Percentiles rank a stretch among this genome's conserved stretches.
These are phyloP conservation scores for Garcia nutans DNA, from an alignment of 345 rosid species.

Conservation along the genomic window DNA sequence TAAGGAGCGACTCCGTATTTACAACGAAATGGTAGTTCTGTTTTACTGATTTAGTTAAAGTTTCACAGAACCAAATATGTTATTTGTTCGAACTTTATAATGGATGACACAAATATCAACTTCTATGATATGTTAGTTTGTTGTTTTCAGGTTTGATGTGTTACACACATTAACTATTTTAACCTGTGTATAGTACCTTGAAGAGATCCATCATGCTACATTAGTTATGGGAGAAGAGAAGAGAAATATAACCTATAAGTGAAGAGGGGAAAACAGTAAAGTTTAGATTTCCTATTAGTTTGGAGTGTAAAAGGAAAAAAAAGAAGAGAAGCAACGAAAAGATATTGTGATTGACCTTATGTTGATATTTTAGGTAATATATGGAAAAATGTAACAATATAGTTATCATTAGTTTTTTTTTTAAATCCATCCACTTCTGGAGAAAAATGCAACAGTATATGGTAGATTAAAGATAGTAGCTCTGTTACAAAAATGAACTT, in stretches of 20 bases:
- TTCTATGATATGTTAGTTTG: background rate
- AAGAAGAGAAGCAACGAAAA: background rate
- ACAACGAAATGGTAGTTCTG: conserved; percentile 57
- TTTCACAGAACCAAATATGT: background rate
- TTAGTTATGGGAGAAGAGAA: background rate
- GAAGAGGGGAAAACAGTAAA: background rate
- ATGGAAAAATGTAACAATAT: background rate
- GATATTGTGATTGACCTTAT: background rate
- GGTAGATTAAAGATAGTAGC: background rate
- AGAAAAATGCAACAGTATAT: background rate
- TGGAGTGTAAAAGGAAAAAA: background rate
- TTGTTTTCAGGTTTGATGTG: background rate
- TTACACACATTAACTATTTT: background rate
- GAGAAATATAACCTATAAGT: background rate
- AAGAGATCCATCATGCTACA: background rate
- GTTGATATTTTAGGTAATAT: background rate
- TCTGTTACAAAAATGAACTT: background rate
- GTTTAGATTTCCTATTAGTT: background rate
- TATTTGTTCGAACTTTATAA: background rate
- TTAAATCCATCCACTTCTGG: background rate
- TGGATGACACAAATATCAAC: background rate
- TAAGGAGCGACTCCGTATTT: conserved; percentile 75
- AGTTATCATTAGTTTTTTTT: background rate
- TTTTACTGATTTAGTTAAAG: background rate
- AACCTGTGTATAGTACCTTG: background rate